A percentile compares a stretch with the other conserved stretches of the same genome.
These are phyloP conservation scores for Russula sp. DNA, from an alignment of 768 basidiomycete species.

Conservation along the genomic window DNA sequence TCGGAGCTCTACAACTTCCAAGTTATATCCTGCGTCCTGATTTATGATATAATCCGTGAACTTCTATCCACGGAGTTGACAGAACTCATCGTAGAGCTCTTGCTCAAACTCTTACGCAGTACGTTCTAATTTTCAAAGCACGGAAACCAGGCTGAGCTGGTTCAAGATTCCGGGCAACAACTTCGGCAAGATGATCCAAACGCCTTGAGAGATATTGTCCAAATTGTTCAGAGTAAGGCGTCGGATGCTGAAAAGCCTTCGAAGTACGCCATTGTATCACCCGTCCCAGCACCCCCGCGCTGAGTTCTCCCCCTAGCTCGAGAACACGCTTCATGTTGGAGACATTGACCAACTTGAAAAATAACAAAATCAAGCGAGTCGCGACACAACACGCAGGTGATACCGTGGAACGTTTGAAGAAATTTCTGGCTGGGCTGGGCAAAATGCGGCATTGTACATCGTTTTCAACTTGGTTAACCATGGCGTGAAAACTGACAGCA, in stretches of 20 bases:
- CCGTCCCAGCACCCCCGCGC: not conserved
- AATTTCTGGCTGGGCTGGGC: slow-evolving; percentile 66
- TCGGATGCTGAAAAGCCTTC: slow-evolving; percentile 43
- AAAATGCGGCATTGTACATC: slow-evolving; percentile 70
- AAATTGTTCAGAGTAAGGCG: slow-evolving; percentile 70
- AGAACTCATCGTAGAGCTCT: slow-evolving; percentile 79
- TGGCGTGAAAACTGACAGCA: slow-evolving; percentile 5
- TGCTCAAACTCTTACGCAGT: slow-evolving; percentile 84
- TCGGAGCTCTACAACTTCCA: slow-evolving; percentile 96
- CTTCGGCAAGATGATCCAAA: slow-evolving; percentile 88
- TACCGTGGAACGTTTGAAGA: slow-evolving; percentile 81
- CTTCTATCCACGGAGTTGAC: slow-evolving; percentile 59
- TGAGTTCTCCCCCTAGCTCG: slow-evolving; percentile 46
- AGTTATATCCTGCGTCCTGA: slow-evolving; percentile 80
- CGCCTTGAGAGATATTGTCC: slow-evolving; percentile 86
- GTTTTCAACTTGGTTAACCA: not conserved
- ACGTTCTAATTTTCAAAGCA: slow-evolving; percentile 26
- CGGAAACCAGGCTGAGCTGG: not conserved
- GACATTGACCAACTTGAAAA: slow-evolving; percentile 86
- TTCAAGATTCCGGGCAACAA: slow-evolving; percentile 82
- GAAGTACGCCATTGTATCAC: slow-evolving; percentile 39
- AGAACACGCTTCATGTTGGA: slow-evolving; percentile 95
- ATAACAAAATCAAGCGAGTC: slow-evolving; percentile 72
- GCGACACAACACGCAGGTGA: slow-evolving; percentile 63
- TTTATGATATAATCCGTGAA: slow-evolving; percentile 83